Conservation (phyloP, 495 filamentous ascomycete species). For the Astrothelium subdiscretum region DNA sequence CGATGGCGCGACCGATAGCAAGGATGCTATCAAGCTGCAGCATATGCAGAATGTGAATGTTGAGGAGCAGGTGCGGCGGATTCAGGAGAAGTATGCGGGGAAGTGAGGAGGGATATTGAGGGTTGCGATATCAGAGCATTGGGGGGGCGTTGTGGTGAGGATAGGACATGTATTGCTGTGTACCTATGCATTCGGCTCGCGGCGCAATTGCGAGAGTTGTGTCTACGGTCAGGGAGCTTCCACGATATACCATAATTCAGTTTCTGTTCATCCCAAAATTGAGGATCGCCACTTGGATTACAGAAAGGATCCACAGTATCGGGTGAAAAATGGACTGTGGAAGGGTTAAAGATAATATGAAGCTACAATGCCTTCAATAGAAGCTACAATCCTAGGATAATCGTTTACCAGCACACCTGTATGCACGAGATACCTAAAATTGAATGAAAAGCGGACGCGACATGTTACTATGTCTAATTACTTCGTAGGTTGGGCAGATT, state of each 20-base stretch:
- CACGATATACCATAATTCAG: background rate
- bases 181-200: background rate
- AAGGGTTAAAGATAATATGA: background rate
- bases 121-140: background rate
- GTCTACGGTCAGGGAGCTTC: background rate
- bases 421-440: too few relatives aligned
- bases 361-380: background rate
- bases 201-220: background rate
- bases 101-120: background rate
- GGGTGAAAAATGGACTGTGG: too few relatives aligned
- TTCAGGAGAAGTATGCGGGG: constrained; percentile 52
- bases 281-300: too few relatives aligned
- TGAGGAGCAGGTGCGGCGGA: constrained; percentile 59
- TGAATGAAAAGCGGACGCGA: too few relatives aligned
- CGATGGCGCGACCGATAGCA: constrained; percentile 52
- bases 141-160: background rate
- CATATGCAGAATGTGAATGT: constrained; percentile 54
- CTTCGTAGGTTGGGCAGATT: too few relatives aligned
- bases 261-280: too few relatives aligned
- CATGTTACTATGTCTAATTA: too few relatives aligned
- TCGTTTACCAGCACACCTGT: too few relatives aligned
- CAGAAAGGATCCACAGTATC: too few relatives aligned
- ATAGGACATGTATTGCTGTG: background rate
- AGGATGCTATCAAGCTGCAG: constrained; percentile 42
- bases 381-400: background rate